These are phyloP conservation scores for Erythrobasidium yunnanense DNA, from an alignment of 768 basidiomycete genomes.

Conservation along the genomic window DNA sequence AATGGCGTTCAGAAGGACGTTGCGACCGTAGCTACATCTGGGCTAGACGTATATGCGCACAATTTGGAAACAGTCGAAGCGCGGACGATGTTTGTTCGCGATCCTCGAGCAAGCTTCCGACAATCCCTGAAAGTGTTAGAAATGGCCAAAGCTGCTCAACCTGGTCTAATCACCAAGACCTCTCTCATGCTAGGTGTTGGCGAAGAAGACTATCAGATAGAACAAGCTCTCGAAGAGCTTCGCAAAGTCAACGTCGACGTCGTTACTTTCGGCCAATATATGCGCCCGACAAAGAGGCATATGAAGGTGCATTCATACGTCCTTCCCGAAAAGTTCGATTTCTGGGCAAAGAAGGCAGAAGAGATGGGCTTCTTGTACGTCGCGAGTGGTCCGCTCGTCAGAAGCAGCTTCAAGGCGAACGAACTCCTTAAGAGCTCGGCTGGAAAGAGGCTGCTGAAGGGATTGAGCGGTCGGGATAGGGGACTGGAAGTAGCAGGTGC, in stretches of 20 bases:
- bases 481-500: background rate
- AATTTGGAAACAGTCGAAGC: constrained; percentile 94
- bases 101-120: constrained; percentile 60
- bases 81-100: constrained; percentile 86
- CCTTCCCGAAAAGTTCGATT: constrained; percentile 79
- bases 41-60: constrained; percentile 94
- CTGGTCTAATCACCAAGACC: constrained; percentile 68
- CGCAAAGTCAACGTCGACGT: constrained; percentile 84
- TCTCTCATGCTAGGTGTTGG: constrained; percentile 98
- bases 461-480: constrained; percentile 15
- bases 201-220: constrained; percentile 69
- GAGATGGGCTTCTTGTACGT: constrained; percentile 94
- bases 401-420: constrained; percentile 90
- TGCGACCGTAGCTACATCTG: constrained; percentile 73
- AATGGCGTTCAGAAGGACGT: constrained; percentile 65
- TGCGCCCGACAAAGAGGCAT: constrained; percentile 96
- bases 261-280: constrained; percentile 98
- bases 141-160: constrained; percentile 70
- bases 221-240: constrained; percentile 73
- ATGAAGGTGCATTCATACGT: constrained; percentile 99
- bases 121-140: constrained; percentile 70
- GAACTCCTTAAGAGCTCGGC: constrained; percentile 31
- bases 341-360: constrained; percentile 81
- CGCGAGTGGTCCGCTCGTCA: constrained; percentile 86
- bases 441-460: constrained; percentile 27